These are phyloP conservation scores for Solanum piurae DNA, from an alignment of 257 asterid genomes.

Conservation along the genomic window DNA sequence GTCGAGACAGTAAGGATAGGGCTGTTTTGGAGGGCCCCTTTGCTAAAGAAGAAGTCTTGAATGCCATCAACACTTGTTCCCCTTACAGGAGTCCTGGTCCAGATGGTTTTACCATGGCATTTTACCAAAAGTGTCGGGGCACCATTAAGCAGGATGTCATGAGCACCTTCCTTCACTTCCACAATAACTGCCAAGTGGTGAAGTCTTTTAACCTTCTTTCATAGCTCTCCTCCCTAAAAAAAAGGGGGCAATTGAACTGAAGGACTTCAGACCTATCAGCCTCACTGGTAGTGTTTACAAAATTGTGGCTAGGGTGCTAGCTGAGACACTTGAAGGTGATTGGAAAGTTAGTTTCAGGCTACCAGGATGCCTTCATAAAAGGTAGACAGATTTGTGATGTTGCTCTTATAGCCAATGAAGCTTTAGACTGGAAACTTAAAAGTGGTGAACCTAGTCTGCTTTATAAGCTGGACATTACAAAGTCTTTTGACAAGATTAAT, in stretches of 20 bases:
- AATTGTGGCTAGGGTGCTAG: neutral
- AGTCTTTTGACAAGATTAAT: too few relatives aligned
- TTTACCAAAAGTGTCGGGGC: neutral
- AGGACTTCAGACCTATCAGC: neutral
- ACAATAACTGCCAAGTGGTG: neutral
- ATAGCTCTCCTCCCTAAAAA: neutral
- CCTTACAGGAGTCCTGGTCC: neutral
- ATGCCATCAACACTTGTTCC: neutral
- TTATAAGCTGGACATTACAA: too few relatives aligned
- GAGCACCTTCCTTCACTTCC: neutral
- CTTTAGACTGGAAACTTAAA: too few relatives aligned
- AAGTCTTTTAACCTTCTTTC: neutral
- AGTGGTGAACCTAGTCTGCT: too few relatives aligned
- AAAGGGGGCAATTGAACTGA: neutral
- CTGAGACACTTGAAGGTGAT: neutral
- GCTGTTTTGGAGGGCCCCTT: neutral
- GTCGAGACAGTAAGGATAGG: neutral
- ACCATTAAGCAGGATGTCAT: neutral
- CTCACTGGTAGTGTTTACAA: neutral
- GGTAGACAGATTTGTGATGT: too few relatives aligned
- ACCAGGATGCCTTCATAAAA: neutral
- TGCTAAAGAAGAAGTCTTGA: neutral
- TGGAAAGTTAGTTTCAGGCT: neutral
- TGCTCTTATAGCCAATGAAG: too few relatives aligned
- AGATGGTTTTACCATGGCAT: neutral